Evolutionary conservation across 495 filamentous ascomycete genomes (phyloP).

Genomic region (Penicillium waksmanii): DNA sequence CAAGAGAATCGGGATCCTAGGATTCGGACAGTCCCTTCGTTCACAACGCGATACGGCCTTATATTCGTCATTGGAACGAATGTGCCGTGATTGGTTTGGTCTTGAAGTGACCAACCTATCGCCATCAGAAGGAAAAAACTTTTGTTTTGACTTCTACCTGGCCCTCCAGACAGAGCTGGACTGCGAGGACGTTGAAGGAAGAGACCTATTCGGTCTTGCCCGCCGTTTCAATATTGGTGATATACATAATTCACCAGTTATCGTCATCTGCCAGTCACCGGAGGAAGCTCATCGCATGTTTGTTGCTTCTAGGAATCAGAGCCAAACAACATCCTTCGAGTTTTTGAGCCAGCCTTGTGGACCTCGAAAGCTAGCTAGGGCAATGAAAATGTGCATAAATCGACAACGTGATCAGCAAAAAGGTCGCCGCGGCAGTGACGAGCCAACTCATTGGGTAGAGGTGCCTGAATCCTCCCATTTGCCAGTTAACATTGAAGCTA

Average conservation of each 20-base stretch:
- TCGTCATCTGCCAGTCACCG: conserved; percentile 37
- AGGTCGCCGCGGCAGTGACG: conserved; percentile 4
- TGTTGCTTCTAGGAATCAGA: conserved; percentile 16
- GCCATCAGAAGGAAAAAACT: neutral
- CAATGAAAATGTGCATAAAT: conserved; percentile 31
- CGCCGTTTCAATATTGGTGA: conserved; percentile 2
- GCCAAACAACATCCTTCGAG: conserved; percentile 20
- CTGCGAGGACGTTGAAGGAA: conserved; percentile 13
- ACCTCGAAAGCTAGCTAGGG: conserved; percentile 30
- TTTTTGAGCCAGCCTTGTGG: conserved; percentile 42
- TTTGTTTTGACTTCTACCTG: conserved; percentile 30
- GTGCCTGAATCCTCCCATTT: conserved; percentile 26
- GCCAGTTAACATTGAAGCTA: conserved; percentile 18
- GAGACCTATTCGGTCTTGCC: conserved; percentile 17
- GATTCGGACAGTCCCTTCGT: conserved; percentile 20
- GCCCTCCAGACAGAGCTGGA: conserved; percentile 31
- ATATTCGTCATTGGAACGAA: conserved; percentile 22
- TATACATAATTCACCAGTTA: conserved; percentile 14
- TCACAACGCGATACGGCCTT: conserved; percentile 24
- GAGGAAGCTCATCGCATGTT: conserved; percentile 35
- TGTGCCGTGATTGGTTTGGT: conserved; percentile 31
- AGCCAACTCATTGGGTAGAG: conserved; percentile 34
- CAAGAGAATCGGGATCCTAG: conserved; percentile 26
- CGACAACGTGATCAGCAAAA: conserved; percentile 14
- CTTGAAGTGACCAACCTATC: conserved; percentile 19